These are phyloP conservation scores for Neofusicoccum umdonicola DNA, from an alignment of 2,329 filamentous ascomycete genomes.

Conservation along the genomic window DNA sequence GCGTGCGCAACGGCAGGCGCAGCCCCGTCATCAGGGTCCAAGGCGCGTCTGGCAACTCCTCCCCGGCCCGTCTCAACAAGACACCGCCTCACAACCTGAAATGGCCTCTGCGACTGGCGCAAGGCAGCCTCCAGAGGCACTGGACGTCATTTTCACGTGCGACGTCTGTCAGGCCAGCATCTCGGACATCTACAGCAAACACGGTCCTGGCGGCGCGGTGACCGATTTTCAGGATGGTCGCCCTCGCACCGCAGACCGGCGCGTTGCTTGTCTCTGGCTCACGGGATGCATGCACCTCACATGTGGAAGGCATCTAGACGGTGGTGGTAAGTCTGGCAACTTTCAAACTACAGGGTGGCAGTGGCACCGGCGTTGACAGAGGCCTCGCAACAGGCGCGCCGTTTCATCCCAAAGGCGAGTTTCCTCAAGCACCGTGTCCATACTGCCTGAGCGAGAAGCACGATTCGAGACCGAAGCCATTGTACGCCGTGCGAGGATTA, in stretches of 20 bases:
- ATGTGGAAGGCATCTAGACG: slow-evolving; percentile 49
- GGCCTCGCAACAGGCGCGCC: slow-evolving; percentile 38
- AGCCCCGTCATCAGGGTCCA: neutral
- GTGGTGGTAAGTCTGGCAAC: slow-evolving; percentile 41
- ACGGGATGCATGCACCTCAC: slow-evolving; percentile 50
- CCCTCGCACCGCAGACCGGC: slow-evolving; percentile 34
- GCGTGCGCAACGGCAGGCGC: too few relatives aligned
- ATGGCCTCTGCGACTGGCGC: neutral
- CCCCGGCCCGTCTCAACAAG: neutral
- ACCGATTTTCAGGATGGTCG: slow-evolving; percentile 24
- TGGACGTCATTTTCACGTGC: slow-evolving; percentile 51
- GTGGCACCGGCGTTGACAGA: neutral
- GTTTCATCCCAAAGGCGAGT: slow-evolving; percentile 43
- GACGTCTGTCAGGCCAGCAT: slow-evolving; percentile 46
- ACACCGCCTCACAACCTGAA: too few relatives aligned
- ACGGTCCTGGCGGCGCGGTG: slow-evolving; percentile 28
- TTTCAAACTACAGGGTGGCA: neutral
- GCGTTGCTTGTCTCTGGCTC: slow-evolving; percentile 48
- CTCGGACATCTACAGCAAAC: slow-evolving; percentile 44
- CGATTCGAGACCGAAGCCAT: slow-evolving; percentile 34
- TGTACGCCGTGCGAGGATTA: slow-evolving; percentile 48
- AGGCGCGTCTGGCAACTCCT: neutral
- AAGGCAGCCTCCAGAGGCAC: slow-evolving; percentile 19
- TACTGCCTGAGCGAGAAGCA: slow-evolving; percentile 39
- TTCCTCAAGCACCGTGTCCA: slow-evolving; percentile 46